A percentile compares a stretch with the other conserved stretches of the same genome.
These are phyloP conservation scores for Fusarium coffeatum DNA, from an alignment of 2,329 filamentous ascomycete species.

Conservation along the genomic window DNA sequence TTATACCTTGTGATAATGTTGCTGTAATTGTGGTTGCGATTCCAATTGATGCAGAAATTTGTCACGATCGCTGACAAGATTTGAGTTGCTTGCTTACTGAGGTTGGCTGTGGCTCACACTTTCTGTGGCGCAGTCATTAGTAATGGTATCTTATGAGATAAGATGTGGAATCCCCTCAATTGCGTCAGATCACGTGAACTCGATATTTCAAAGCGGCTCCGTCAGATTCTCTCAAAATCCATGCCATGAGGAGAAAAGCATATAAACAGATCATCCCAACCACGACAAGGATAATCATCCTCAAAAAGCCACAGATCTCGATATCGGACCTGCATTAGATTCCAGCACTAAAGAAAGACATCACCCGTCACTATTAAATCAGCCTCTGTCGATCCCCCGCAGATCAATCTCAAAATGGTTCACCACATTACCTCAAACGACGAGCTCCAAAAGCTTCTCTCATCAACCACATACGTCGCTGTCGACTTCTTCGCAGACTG, in stretches of 20 bases:
- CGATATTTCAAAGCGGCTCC: slow-evolving; percentile 40
- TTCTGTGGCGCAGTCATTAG: not conserved
- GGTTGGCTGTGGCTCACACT: slow-evolving; percentile 9
- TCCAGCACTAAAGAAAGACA: not conserved
- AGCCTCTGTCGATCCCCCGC: not conserved
- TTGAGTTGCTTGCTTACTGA: not conserved
- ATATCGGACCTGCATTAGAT: not conserved
- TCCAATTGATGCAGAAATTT: not conserved
- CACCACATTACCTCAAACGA: slow-evolving; percentile 48
- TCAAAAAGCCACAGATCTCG: not conserved
- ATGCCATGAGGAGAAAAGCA: slow-evolving; percentile 19
- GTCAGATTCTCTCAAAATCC: slow-evolving; percentile 36
- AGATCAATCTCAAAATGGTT: slow-evolving; percentile 39
- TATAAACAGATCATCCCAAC: slow-evolving; percentile 21
- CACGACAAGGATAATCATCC: not conserved
- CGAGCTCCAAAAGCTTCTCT: slow-evolving; percentile 54
- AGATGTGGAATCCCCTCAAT: slow-evolving; percentile 26
- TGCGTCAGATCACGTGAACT: slow-evolving; percentile 38
- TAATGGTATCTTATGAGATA: not conserved
- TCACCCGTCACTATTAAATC: not conserved
- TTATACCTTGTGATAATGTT: not conserved
- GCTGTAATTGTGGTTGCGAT: not conserved
- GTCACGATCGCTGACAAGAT: not conserved
- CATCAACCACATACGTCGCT: slow-evolving; percentile 55
- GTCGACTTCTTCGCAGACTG: slow-evolving; percentile 65